Evolutionary conservation across 2,329 filamentous ascomycete genomes (phyloP).

Genomic region (Graphilbum fragrans): DNA sequence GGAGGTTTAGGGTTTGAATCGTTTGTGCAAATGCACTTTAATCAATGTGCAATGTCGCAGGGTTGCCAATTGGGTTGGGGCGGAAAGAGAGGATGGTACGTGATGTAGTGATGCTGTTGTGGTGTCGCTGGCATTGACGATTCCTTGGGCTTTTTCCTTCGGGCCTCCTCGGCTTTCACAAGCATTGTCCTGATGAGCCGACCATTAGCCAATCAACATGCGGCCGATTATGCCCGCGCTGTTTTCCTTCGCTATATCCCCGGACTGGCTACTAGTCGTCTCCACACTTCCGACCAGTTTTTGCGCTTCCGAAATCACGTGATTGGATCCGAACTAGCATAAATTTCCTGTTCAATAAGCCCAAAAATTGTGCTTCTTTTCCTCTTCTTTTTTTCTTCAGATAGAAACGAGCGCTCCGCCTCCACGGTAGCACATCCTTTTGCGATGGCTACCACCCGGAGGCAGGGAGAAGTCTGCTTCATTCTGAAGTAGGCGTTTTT

Average conservation of each 20-base stretch:
- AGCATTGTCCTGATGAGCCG: background rate
- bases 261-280: constrained; percentile 5
- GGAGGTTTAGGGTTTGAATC: constrained; percentile 9
- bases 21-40: too few relatives aligned
- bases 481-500: constrained; percentile 9
- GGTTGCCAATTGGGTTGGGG: too few relatives aligned
- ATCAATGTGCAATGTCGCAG: too few relatives aligned
- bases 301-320: constrained; percentile 10
- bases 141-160: constrained; percentile 2
- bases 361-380: constrained; percentile 13
- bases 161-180: constrained; percentile 28
- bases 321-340: background rate
- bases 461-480: constrained; percentile 9
- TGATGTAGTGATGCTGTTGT: background rate
- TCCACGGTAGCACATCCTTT: constrained; percentile 1
- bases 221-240: constrained; percentile 10
- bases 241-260: background rate
- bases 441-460: constrained; percentile 2
- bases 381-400: constrained; percentile 30
- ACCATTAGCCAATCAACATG: constrained; percentile 9
- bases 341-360: background rate
- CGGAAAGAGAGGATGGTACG: too few relatives aligned
- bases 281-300: constrained; percentile 8
- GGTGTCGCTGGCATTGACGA: background rate
- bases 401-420: constrained; percentile 37